phyloP scores from a whole-genome alignment of 2,329 filamentous ascomycete genomes.

The Fusarium concolor region DNA sequence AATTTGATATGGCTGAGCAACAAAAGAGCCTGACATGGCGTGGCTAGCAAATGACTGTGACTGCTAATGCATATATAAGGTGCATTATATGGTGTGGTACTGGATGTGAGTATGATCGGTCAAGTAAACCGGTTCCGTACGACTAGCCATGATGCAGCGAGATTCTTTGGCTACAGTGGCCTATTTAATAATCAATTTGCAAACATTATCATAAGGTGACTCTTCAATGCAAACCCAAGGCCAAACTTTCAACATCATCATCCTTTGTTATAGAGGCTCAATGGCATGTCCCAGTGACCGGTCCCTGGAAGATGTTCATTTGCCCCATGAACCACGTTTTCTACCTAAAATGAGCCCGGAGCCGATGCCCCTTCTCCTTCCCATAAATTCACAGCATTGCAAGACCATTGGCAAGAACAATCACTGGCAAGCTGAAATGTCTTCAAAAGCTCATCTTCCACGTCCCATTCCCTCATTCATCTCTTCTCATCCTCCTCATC shows the following conservation, averaged over 20 bases:
- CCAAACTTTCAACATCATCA: not conserved
- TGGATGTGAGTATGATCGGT: not conserved
- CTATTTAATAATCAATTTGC: too few species aligned
- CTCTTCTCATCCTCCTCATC: not conserved
- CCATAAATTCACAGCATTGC: not conserved
- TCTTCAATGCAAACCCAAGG: too few species aligned
- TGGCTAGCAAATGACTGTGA: not conserved
- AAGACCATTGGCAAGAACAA: not conserved
- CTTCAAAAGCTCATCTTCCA: not conserved
- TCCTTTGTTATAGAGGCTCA: not conserved
- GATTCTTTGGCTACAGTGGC: not conserved
- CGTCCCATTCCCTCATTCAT: not conserved
- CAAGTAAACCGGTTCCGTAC: not conserved
- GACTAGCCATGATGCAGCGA: not conserved
- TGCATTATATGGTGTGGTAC: not conserved
- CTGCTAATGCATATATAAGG: not conserved
- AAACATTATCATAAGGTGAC: too few species aligned
- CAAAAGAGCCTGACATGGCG: not conserved
- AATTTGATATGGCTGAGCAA: conserved; percentile 6
- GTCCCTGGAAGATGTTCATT: not conserved
- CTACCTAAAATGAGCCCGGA: not conserved
- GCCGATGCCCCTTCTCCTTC: conserved; percentile 20
- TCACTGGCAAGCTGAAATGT: conserved; percentile 5
- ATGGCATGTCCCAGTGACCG: not conserved
- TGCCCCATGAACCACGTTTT: not conserved